Conservation (phyloP, 805 yeast genomes). For the Jamesozyma rosinii region DNA sequence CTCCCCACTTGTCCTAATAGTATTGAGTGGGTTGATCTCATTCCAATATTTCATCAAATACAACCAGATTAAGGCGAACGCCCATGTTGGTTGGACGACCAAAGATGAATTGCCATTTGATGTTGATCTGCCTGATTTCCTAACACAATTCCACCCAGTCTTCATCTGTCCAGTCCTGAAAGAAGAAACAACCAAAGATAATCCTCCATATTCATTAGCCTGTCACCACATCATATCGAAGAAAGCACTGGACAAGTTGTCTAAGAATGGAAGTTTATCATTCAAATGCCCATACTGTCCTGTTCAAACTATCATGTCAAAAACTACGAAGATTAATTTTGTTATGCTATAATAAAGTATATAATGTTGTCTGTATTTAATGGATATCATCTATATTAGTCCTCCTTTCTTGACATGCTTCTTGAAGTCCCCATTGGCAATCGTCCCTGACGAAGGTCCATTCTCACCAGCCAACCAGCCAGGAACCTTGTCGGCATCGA, state of each 20-base stretch:
- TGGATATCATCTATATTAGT: conserved; percentile 8
- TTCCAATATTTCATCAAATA: conserved; percentile 46
- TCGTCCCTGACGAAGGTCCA: conserved; percentile 42
- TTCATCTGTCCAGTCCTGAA: conserved; percentile 66
- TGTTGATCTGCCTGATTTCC: conserved; percentile 42
- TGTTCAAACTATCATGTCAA: conserved; percentile 34
- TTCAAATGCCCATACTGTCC: conserved; percentile 75
- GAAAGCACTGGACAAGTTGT: conserved; percentile 42
- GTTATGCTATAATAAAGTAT: conserved; percentile 21
- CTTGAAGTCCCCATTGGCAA: conserved; percentile 33
- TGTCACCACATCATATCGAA: conserved; percentile 57
- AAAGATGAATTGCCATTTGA: conserved; percentile 55
- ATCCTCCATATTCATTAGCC: conserved; percentile 55
- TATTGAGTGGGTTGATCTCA: conserved; percentile 45
- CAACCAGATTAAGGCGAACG: conserved; percentile 27
- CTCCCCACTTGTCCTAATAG: conserved; percentile 43
- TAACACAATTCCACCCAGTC: conserved; percentile 50
- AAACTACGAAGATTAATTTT: conserved; percentile 39
- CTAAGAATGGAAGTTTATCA: conserved; percentile 34
- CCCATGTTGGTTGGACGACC: conserved; percentile 43
- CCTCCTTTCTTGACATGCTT: conserved; percentile 15
- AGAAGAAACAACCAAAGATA: conserved; percentile 50
- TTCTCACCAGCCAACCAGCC: conserved; percentile 76
- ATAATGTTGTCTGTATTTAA: neutral
- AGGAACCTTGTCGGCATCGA: conserved; percentile 53